Conservation (phyloP, 2,329 filamentous ascomycete genomes). For the Colletotrichum sp. region DNA sequence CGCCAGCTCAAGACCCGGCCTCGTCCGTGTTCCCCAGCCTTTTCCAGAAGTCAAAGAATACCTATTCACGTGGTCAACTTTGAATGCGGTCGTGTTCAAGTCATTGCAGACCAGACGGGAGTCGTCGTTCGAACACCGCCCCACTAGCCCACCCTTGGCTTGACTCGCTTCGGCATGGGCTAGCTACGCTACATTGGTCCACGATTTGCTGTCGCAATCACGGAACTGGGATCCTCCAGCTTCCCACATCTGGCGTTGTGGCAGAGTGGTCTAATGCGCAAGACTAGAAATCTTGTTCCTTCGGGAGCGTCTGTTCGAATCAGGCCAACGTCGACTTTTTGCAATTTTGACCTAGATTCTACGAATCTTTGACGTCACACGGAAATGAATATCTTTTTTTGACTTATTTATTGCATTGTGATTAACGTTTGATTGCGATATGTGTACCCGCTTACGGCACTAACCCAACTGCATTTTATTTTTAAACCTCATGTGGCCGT, state of each 20-base stretch:
- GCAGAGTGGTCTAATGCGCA: conserved; percentile 9
- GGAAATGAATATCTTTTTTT: no score
- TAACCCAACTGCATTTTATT: no score
- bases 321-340: neutral
- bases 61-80: neutral
- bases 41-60: neutral
- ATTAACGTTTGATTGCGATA: no score
- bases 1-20: no score
- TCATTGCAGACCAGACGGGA: no score
- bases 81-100: neutral
- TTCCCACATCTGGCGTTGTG: neutral
- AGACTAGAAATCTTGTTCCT: conserved; percentile 13
- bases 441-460: no score
- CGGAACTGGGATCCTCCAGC: neutral
- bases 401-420: no score
- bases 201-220: accelerated
- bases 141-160: neutral
- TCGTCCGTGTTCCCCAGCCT: neutral
- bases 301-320: conserved; percentile 3
- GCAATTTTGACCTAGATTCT: no score
- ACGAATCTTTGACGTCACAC: no score
- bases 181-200: neutral
- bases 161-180: neutral
- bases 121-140: neutral
- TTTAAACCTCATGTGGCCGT: no score